Conservation (phyloP, 345 rosid species). For the Eucalyptus polyanthemos region DNA sequence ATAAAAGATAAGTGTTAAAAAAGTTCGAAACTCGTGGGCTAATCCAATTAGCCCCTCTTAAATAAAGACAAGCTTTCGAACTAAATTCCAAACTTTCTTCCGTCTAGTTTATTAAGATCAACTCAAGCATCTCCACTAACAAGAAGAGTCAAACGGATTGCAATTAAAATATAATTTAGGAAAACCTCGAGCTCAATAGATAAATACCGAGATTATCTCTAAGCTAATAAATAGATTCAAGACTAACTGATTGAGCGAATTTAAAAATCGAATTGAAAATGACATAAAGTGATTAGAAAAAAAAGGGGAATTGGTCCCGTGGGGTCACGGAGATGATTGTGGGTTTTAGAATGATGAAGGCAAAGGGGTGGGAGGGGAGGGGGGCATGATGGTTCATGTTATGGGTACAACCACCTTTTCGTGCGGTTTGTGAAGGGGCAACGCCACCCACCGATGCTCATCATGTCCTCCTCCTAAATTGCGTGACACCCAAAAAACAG, state of each 20-base stretch:
- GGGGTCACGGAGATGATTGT: background rate
- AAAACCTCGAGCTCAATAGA: background rate
- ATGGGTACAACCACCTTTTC: background rate
- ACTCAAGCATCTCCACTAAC: rapidly evolving
- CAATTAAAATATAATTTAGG: background rate
- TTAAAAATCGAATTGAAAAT: background rate
- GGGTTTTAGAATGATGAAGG: background rate
- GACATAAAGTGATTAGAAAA: background rate
- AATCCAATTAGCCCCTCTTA: background rate
- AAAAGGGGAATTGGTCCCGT: background rate
- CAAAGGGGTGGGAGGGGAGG: background rate
- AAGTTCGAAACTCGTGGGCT: background rate
- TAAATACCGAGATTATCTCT: background rate
- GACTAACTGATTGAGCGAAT: background rate
- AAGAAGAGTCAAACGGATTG: background rate
- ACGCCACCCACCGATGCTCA: background rate
- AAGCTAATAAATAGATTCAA: background rate
- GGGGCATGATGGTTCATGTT: background rate
- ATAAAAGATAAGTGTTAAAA: background rate
- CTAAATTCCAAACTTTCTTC: background rate
- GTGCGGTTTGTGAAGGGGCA: background rate
- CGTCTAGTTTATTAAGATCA: background rate
- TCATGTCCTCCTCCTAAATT: background rate
- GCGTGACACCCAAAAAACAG: background rate
- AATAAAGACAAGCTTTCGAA: background rate